Base-by-base conservation (phyloP, 441 rosid genomes). In the Oxalis stricta region DNA sequence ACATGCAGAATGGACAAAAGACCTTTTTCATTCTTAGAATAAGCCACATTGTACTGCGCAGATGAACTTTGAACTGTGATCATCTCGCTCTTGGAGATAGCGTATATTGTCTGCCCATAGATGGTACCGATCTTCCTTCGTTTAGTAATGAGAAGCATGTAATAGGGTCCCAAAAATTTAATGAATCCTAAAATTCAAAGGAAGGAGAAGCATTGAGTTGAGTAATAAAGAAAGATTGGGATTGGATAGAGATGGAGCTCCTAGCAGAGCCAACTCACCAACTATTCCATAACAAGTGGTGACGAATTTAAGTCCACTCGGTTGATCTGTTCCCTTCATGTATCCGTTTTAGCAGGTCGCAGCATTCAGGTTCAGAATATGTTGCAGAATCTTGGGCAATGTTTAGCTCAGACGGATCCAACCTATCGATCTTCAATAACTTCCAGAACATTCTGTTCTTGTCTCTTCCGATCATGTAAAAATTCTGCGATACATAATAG, bases 1-100 rank as follows among this genome's bases (percentile, higher is more conserved):
- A 81, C 80, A 74, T 54, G 75, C 70, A 75, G 59, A 66, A 77
- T 71, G 63, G 66, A 72, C 81, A 73, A 71, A 71, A 75, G 70
- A 82, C 92, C 86, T 82, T 75, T 77, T 64, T 77, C 92, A 33
- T 71, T 63, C 63, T 63, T 77, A 69, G 79, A 71, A 67, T 71
- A 42, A 67, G 70, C 74, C 74, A 82, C 61, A 65, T 64, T 69
- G 66, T 70, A 55, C 35, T 52, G 75, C 64, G 69, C 63, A 57
- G 70, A 58, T 24, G 79, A 61, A 55, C 75, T 60, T 18, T 79
- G 75, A 30, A 82, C 59, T 18, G 73, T 53, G 37, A 82, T 71
- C 45, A 77, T 75, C 58, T 52, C 63, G 57, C 79, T 71, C 68
- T 71, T 82, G 43, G 72, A 52, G 19, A 77, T 60, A 38, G 79